Percentiles rank a stretch among this genome's conserved stretches.
Evolutionary conservation across 345 rosid genomes (phyloP).

Genomic region (Populus tremula): DNA sequence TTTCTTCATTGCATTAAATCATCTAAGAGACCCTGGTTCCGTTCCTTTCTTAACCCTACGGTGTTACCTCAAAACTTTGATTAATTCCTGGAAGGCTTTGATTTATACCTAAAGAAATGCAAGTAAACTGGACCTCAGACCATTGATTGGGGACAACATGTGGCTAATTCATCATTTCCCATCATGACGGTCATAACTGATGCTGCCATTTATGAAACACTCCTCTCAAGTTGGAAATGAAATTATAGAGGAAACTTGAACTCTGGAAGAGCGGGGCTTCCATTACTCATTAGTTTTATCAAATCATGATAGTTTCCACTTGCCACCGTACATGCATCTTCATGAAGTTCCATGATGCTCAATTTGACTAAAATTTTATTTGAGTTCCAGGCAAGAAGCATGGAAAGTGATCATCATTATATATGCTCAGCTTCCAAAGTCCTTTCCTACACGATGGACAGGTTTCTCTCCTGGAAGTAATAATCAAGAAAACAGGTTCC

Average conservation of each 20-base stretch:
- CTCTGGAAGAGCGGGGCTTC: background rate
- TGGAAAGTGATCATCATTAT: slow-evolving; percentile 37
- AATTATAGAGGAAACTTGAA: slow-evolving; percentile 2
- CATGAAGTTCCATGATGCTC: background rate
- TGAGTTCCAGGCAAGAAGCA: slow-evolving; percentile 47
- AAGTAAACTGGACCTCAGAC: background rate
- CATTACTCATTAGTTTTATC: background rate
- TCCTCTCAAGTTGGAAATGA: background rate
- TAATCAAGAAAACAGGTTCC: background rate
- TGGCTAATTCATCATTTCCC: slow-evolving; percentile 4
- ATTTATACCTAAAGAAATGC: background rate
- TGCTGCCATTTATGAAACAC: background rate
- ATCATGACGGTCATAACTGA: background rate
- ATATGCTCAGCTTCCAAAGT: background rate
- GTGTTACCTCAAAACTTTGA: background rate
- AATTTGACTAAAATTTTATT: slow-evolving; percentile 13
- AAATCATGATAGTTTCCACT: background rate
- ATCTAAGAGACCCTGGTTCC: background rate
- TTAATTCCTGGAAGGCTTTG: background rate
- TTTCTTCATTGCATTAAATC: background rate
- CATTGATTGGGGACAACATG: slow-evolving; percentile 2
- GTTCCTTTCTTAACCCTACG: background rate
- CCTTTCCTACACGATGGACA: background rate
- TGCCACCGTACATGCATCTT: background rate
- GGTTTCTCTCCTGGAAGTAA: background rate